Percentiles rank a stretch among this genome's conserved stretches.
phyloP scores from a whole-genome alignment of 148 eudicot genomes.

The Fagopyrum tataricum region DNA sequence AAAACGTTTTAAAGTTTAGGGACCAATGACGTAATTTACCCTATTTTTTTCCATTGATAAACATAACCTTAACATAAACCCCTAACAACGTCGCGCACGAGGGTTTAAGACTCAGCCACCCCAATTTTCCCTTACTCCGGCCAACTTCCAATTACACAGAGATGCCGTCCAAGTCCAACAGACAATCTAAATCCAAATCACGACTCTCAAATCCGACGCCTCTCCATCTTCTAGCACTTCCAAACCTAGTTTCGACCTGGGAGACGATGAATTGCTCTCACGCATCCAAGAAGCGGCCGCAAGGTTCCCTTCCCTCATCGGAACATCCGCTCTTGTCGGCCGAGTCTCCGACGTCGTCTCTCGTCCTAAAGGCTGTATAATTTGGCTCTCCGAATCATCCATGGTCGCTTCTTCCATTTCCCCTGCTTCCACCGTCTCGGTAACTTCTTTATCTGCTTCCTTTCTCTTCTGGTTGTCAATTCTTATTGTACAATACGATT shows the following conservation, averaged over 20 bases:
- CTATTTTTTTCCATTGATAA: no score
- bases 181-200: constrained; percentile 30
- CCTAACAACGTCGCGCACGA: constrained; percentile 13
- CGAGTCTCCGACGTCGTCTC: constrained; percentile 30
- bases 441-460: constrained; percentile 16
- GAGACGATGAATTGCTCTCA: constrained; percentile 28
- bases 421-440: constrained; percentile 70
- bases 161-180: constrained; percentile 51
- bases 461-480: neutral
- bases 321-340: constrained; percentile 40
- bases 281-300: constrained; percentile 45
- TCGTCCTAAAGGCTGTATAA: constrained; percentile 42
- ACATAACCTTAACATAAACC: no score
- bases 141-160: neutral
- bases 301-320: constrained; percentile 59
- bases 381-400: constrained; percentile 81
- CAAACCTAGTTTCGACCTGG: constrained; percentile 12
- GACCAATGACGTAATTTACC: no score
- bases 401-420: constrained; percentile 52
- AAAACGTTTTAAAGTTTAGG: no score
- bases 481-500: neutral
- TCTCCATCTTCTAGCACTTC: constrained; percentile 16
- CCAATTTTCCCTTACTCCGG: neutral
- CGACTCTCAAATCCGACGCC: constrained; percentile 19
- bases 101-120: constrained; percentile 12